These are phyloP conservation scores for Megacollybia platyphylla DNA, from an alignment of 1,284 basidiomycete species.

Conservation along the genomic window DNA sequence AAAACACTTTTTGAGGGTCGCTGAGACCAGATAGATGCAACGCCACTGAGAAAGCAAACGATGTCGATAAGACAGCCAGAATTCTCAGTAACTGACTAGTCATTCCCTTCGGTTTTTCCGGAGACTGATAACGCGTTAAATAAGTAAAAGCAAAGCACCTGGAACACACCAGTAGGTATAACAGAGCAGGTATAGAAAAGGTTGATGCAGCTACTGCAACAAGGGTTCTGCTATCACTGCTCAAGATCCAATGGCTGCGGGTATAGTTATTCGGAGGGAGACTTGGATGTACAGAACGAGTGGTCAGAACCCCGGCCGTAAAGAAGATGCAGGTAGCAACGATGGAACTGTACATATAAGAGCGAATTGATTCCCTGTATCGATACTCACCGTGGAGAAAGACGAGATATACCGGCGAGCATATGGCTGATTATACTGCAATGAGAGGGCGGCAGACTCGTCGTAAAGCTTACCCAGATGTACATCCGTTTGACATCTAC, in stretches of 20 bases:
- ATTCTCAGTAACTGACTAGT: conserved; percentile 10
- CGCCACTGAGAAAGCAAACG: conserved; percentile 43
- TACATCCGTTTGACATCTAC: conserved; percentile 45
- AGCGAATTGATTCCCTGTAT: neutral
- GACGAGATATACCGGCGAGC: conserved; percentile 50
- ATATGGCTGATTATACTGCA: conserved; percentile 38
- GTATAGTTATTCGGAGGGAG: conserved; percentile 10
- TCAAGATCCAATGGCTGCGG: conserved; percentile 23
- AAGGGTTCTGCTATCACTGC: conserved; percentile 18
- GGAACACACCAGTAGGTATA: neutral
- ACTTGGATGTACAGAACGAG: conserved; percentile 24
- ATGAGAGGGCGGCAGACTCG: neutral
- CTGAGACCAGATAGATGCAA: conserved; percentile 45
- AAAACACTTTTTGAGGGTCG: conserved; percentile 36
- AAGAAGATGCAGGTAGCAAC: conserved; percentile 43
- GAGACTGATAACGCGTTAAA: too few relatives aligned
- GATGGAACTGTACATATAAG: conserved; percentile 13
- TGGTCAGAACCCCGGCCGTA: conserved; percentile 31
- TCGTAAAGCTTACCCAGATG: conserved; percentile 32
- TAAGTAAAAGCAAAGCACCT: conserved; percentile 1
- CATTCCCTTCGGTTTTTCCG: neutral
- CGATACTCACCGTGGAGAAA: conserved; percentile 36
- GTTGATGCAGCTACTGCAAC: conserved; percentile 9
- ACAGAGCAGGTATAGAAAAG: too few relatives aligned
- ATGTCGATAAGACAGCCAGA: conserved; percentile 26